Percentiles rank a stretch among this genome's conserved stretches.
phyloP scores from a whole-genome alignment of 306 rosid genomes.

The Herpetospermum pedunculosum region DNA sequence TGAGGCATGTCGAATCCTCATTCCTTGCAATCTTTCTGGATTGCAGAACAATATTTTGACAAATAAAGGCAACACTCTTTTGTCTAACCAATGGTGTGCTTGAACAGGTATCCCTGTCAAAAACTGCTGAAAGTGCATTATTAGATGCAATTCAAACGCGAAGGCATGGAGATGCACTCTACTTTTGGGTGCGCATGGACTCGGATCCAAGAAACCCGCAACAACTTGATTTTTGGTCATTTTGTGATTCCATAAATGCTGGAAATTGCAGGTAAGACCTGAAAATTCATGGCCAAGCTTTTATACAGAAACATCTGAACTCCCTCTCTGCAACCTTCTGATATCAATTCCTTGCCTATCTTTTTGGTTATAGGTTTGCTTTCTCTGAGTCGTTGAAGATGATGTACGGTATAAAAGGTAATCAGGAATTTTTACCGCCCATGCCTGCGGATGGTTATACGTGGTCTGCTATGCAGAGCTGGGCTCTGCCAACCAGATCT shows the following conservation, averaged over 20 bases:
- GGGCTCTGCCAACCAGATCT: slow-evolving; percentile 88
- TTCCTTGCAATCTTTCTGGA: neutral
- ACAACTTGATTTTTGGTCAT: slow-evolving; percentile 81
- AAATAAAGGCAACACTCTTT: neutral
- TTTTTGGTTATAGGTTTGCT: slow-evolving; percentile 41
- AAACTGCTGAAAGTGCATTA: slow-evolving; percentile 59
- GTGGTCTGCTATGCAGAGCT: slow-evolving; percentile 84
- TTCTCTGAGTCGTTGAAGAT: slow-evolving; percentile 64
- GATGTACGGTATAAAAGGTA: slow-evolving; percentile 63
- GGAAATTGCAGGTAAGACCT: slow-evolving; percentile 89
- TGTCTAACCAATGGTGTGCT: slow-evolving; percentile 16
- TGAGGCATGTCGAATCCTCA: neutral
- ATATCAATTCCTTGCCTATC: neutral
- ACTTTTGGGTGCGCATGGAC: slow-evolving; percentile 95
- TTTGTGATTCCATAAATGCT: slow-evolving; percentile 78
- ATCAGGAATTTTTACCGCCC: slow-evolving; percentile 50
- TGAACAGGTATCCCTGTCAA: slow-evolving; percentile 73
- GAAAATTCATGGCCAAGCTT: neutral
- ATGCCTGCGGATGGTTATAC: slow-evolving; percentile 79
- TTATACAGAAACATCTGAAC: neutral
- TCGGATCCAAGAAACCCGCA: slow-evolving; percentile 50
- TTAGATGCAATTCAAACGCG: slow-evolving; percentile 52
- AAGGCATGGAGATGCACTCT: slow-evolving; percentile 73
- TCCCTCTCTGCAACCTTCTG: neutral
- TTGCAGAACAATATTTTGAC: neutral